Evolutionary conservation across 208 protist genomes (phyloP), one percentile per base, ranked within the genome.

Genomic region (Herpetomonas tarakana): DNA sequence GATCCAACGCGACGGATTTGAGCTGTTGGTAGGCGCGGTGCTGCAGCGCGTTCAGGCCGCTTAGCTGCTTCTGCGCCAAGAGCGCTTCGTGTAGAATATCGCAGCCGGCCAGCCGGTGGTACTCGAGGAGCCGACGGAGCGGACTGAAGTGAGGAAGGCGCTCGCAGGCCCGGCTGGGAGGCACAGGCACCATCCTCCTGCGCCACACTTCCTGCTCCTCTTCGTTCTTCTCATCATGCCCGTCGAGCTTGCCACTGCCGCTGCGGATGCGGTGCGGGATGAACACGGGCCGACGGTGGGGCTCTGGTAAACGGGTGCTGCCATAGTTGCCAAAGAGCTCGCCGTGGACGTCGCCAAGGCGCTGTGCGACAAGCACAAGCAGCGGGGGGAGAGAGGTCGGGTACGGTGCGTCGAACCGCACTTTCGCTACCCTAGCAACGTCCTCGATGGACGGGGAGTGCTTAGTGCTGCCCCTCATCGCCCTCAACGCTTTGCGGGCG

Each of bases 31-130:
- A 96, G 16, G 84, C 79, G 21, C 73, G 78, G 30, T 80, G 78
- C 63, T 93, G 89, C 39, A 96, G 55, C 19, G 85, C 45, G 0
- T 81, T 87, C 45, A 93, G 56, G n/a, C 89, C 89, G 46, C 62
- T 69, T 55, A 70, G 84, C 65, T 87, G 74, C 9, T 49, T 44
- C 54, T 91, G 83, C 21, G 92, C 62, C 50, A 71, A 39, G 28
- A 76, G 51, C 4, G 78, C 84, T 14, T 79, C 65, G 2, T 62
- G 47, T 31, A 91, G 56, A 14, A 78, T 45, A 18, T 68, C 50
- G 58, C 80, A 90, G 22, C 65, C 55, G 22, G 74, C 60, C 11
- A 87, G 41, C 18, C 28, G 51, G 39, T 87, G 66, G 58, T 82
- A 92, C 56, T 89, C 76, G 24, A 78, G 62, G n/a, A 92, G 60